Percentiles rank a stretch among this genome's conserved stretches.
These are phyloP conservation scores for Lepiota venenata DNA, from an alignment of 768 basidiomycete genomes.

Conservation along the genomic window DNA sequence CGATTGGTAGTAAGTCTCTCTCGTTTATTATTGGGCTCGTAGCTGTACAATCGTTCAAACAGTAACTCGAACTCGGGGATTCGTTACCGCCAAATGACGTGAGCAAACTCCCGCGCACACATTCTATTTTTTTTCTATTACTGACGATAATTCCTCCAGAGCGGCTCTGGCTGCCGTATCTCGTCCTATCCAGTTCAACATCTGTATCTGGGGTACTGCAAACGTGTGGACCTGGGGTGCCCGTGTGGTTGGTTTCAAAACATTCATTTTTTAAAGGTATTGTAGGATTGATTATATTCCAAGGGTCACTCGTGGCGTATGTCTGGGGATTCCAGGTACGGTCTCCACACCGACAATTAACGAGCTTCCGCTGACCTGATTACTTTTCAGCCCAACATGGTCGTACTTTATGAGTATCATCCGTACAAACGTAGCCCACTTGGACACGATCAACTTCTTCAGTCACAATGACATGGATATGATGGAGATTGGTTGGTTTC, in stretches of 20 bases:
- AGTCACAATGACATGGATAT: constrained; percentile 12
- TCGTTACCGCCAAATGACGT: constrained; percentile 56
- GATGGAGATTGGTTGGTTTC: constrained; percentile 19
- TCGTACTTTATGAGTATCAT: constrained; percentile 46
- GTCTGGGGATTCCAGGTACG: constrained; percentile 42
- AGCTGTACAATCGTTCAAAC: not conserved
- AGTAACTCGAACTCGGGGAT: constrained; percentile 58
- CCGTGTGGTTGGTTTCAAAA: constrained; percentile 29
- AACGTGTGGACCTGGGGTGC: constrained; percentile 60
- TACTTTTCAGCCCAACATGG: constrained; percentile 39
- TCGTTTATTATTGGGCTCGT: no score
- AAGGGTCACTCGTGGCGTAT: constrained; percentile 56
- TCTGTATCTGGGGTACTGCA: constrained; percentile 55
- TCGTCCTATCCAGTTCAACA: constrained; percentile 43
- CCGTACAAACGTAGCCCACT: constrained; percentile 31
- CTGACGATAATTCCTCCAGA: constrained; percentile 19
- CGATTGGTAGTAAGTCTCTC: constrained; percentile 46
- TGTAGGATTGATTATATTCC: not conserved
- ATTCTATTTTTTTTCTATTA: not conserved
- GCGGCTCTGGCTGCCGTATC: constrained; percentile 41
- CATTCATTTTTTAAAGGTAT: not conserved
- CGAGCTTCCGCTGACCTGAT: not conserved
- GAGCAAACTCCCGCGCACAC: constrained; percentile 13
- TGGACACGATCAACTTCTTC: constrained; percentile 11
- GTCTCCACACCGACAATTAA: not conserved